Percentiles rank a stretch among this genome's conserved stretches.
Evolutionary conservation across 495 filamentous ascomycete genomes (phyloP).

Genomic region (Xanthoparmelia taractica): DNA sequence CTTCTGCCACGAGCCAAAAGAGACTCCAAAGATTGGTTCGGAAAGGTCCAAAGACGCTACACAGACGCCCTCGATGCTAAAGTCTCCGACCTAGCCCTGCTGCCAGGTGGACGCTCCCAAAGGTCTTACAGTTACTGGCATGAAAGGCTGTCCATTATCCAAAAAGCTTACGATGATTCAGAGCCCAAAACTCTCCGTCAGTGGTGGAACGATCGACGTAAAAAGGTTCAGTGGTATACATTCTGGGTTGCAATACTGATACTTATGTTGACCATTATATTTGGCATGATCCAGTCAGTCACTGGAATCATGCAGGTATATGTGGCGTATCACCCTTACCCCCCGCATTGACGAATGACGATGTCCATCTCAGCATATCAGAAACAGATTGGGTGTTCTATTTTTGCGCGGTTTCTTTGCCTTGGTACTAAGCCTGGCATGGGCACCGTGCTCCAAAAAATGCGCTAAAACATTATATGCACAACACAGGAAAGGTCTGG

Average conservation of each 20-base stretch:
- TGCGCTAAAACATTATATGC: too few relatives aligned
- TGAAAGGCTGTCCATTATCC: conserved; percentile 42
- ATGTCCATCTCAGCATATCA: too few relatives aligned
- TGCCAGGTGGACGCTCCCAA: conserved; percentile 31
- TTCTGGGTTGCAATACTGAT: conserved; percentile 45
- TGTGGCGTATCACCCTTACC: too few relatives aligned
- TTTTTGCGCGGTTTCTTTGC: too few relatives aligned
- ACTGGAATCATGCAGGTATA: conserved; percentile 40
- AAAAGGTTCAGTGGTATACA: conserved; percentile 45
- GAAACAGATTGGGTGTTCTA: too few relatives aligned
- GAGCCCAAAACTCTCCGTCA: conserved; percentile 35
- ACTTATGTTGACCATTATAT: conserved; percentile 39
- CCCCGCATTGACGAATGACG: too few relatives aligned
- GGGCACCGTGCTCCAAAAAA: too few relatives aligned
- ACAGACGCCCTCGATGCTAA: conserved; percentile 24
- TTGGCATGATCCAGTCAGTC: conserved; percentile 42
- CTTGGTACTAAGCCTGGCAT: too few relatives aligned
- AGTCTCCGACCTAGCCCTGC: conserved; percentile 22
- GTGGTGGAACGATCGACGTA: conserved; percentile 45
- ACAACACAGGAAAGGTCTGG: too few relatives aligned
- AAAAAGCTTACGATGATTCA: conserved; percentile 43
- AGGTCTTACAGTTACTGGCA: conserved; percentile 41
- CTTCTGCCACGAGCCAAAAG: conserved; percentile 35
- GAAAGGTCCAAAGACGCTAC: conserved; percentile 3
- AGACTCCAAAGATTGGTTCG: conserved; percentile 28